A percentile compares a stretch with the other conserved stretches of the same genome.
Conservation (phyloP, 306 rosid genomes). For the Quercus variabilis region DNA sequence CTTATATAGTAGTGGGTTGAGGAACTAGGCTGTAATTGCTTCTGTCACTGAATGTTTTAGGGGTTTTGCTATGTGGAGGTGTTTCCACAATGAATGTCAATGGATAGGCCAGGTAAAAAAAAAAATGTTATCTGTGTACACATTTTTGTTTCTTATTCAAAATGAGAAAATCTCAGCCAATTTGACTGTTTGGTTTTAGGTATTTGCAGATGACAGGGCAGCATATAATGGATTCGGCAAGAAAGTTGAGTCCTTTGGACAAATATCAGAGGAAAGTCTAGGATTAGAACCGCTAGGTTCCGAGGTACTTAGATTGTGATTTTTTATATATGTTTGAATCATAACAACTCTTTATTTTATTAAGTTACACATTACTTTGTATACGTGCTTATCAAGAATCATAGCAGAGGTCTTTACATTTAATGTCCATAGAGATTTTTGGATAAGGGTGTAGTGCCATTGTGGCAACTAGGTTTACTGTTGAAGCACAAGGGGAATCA, state of each 20-base stretch:
- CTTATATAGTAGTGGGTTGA: conserved; percentile 11
- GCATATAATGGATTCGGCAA: conserved; percentile 22
- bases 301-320: conserved; percentile 40
- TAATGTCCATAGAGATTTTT: not conserved
- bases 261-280: conserved; percentile 50
- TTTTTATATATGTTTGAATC: conserved; percentile 2
- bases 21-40: conserved; percentile 2
- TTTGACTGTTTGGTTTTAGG: conserved; percentile 45
- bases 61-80: conserved; percentile 91
- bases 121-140: not conserved
- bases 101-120: conserved; percentile 83
- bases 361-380: not conserved
- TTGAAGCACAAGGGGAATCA: not conserved
- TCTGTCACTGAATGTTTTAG: conserved; percentile 35
- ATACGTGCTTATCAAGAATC: not conserved
- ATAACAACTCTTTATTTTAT: not conserved
- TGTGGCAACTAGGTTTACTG: not conserved
- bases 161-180: conserved; percentile 5
- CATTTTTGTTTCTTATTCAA: conserved; percentile 13
- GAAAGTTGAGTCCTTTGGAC: conserved; percentile 22
- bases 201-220: conserved; percentile 47
- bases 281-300: conserved; percentile 71
- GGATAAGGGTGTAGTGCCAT: not conserved
- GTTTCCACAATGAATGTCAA: conserved; percentile 65
- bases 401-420: not conserved